Evolutionary conservation across 306 rosid genomes (phyloP), one percentile per base, ranked within the genome.

Genomic region (Lithocarpus polystachyus): DNA sequence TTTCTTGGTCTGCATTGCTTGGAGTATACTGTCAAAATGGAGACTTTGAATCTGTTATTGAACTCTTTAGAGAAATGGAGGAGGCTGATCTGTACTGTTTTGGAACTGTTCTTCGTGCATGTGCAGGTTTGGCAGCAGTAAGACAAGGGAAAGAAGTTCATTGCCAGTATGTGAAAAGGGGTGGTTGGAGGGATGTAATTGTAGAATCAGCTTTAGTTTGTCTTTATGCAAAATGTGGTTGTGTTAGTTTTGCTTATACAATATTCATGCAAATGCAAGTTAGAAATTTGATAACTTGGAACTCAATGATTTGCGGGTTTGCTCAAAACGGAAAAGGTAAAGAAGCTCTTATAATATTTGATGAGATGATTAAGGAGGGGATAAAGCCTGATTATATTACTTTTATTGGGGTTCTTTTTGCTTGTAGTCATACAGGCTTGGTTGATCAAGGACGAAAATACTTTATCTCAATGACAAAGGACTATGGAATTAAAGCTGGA

Each of bases 341-440:
- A 22, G 93, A 88, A 80, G 97, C 91, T 29, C 80, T 91, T 75
- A 65, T 22, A 53, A 64, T 91, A 33, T 91, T 91, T 73, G 83
- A 87, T 64, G 88, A 76, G 64, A 89, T 94, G 97, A 82, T 89
- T 22, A 80, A 37, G 71, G 94, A 86, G 22, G 93, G 90, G 33
- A 84, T 88, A 15, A 82, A 75, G 82, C 97, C 95, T 3, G 99
- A 92, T 75, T 84, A 84, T 71, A 91, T 94, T 79, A 94, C 88
- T 77, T 94, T 94, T 33, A 71, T 94, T 60, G 87, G 87, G 65
- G 91, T 91, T 56, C 88, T 94, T 52, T 94, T 92, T 81, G 97
- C 99, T 69, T 94, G 97, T 84, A 89, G 99, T 77, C 99, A 94
- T 81, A 77, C 93, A 1, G 97, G 99, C 67, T 85, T 94, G 83